phyloP scores from a whole-genome alignment of 169 alveolate genomes.

The Amoebophrya sp. region DNA sequence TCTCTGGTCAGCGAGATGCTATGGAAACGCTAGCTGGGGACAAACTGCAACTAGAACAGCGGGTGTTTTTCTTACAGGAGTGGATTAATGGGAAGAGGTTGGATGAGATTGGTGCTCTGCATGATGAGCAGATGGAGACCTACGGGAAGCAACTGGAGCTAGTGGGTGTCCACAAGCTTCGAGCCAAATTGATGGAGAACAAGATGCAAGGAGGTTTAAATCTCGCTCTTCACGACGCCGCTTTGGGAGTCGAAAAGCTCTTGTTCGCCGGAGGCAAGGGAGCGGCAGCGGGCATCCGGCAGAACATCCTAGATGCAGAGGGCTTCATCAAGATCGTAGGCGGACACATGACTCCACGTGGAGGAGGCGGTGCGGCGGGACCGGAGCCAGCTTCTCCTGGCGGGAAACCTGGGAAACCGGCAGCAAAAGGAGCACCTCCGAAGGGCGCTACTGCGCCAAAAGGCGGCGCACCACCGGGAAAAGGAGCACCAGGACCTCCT shows the following conservation, averaged over 20 bases:
- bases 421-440: not conserved
- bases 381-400: not conserved
- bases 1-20: not conserved
- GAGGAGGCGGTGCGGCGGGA: not conserved
- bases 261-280: not conserved
- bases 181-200: not conserved
- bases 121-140: not conserved
- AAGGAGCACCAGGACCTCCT: not conserved
- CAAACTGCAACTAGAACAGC: not conserved
- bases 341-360: not conserved
- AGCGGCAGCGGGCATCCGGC: not conserved
- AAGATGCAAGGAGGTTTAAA: not conserved
- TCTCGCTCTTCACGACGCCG: not conserved
- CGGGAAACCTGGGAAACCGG: not conserved
- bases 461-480: not conserved
- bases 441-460: too few species aligned
- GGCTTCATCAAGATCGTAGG: not conserved
- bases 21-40: not conserved
- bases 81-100: constrained; percentile 5
- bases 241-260: not conserved
- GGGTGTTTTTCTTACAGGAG: constrained; percentile 1
- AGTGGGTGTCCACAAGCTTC: not conserved
- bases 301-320: not conserved
- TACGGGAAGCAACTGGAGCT: constrained; percentile 1
- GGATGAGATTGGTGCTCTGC: not conserved